Conservation (phyloP, 768 basidiomycete genomes). For the Leccinum obscurum region DNA sequence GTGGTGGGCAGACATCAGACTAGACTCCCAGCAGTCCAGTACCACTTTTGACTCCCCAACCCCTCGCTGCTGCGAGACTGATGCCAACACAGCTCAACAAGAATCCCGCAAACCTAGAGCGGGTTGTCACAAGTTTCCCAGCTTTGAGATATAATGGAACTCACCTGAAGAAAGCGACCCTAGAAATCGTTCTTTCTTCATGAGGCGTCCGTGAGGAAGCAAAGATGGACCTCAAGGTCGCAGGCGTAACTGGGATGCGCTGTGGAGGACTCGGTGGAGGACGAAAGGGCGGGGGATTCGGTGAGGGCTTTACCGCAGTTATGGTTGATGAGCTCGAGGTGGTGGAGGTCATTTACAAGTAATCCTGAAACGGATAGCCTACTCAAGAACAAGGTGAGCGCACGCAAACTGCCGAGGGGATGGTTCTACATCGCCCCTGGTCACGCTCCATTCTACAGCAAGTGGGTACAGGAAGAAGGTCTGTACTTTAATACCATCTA, state of each 20-base stretch:
- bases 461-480: not conserved
- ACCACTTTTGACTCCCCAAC: slow-evolving; percentile 63
- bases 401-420: slow-evolving; percentile 27
- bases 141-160: slow-evolving; percentile 2
- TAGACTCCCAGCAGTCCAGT: slow-evolving; percentile 66
- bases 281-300: slow-evolving; percentile 32
- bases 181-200: slow-evolving; percentile 82
- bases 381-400: not conserved
- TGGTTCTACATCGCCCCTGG: not conserved
- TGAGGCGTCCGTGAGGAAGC: slow-evolving; percentile 79
- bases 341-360: slow-evolving; percentile 28
- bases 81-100: slow-evolving; percentile 80
- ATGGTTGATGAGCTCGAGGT: slow-evolving; percentile 55
- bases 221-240: slow-evolving; percentile 80
- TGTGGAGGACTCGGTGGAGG: slow-evolving; percentile 49
- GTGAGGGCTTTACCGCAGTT: slow-evolving; percentile 36
- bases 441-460: not conserved
- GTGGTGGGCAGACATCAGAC: slow-evolving; percentile 34
- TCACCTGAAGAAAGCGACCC: slow-evolving; percentile 85
- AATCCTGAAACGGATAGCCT: not conserved
- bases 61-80: slow-evolving; percentile 69
- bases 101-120: slow-evolving; percentile 73
- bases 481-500: not conserved
- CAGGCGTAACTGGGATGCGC: slow-evolving; percentile 81
- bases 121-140: not conserved